Evolutionary conservation across 208 protist species (phyloP), one percentile per base, ranked within the genome.

Genomic region (Acanthamoeba triangularis): DNA sequence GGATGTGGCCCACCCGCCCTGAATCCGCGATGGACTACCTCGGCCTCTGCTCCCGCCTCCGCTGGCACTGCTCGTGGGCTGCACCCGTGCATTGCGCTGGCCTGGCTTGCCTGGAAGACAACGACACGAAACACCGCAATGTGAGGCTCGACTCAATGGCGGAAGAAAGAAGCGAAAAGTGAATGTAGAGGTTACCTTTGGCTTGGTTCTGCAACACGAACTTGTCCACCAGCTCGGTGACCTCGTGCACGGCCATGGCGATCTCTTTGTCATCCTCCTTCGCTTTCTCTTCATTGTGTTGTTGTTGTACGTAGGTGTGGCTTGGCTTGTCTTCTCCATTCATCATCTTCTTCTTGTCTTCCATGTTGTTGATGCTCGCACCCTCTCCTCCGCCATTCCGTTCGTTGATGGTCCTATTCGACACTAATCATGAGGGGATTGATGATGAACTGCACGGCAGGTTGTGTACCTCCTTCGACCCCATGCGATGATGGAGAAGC

Each of bases 401-500:
- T n/a, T 85, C 76, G 76, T 85, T 85, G 76, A 85, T 85, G 0
- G 76, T 85, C 76, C 76, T 85, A 10, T 3, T 30, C 18, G 65
- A 41, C 13, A 30, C 11, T 67, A 67, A 3, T 41, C 61, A 67
- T 5, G 16, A 18, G 28, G 4, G 23, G 28, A 67, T 67, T 28
- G 61, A n/a, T n/a, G 16, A 3, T n/a, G 28, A 67, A 4, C 23
- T 67, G 61, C 37, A 41, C 37, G 3, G 37, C 3, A 30, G 23
- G 65, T 88, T 88, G 98, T 96, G 10, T 96, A 96, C 25, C 98
- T 96, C 1, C 98, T 98, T 2, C 97, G 84, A 28, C 98, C 98
- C 98, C 98, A 99, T 2, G 97, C 98, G 93, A 99, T 99, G 96
- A 99, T 98, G 95, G 98, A 98, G 93, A 99, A 98, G 41, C 98